Percentiles rank a stretch among this genome's conserved stretches.
Conservation (phyloP, 176 grass and related monocot species). For the Avena sativa region DNA sequence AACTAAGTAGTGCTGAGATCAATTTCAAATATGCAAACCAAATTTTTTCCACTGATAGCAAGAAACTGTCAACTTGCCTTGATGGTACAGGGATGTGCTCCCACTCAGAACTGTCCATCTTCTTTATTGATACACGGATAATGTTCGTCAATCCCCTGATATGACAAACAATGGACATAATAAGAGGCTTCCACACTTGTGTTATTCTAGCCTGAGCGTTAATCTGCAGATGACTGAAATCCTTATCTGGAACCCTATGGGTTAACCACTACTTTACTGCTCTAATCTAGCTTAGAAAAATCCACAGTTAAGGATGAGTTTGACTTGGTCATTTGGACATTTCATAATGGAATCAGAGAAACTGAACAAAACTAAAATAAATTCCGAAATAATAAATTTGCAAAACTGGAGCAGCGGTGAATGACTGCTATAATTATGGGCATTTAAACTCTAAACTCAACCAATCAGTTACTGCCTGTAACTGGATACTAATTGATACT, state of each 20-base stretch:
- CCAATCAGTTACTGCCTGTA: neutral
- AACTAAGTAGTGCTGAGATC: neutral
- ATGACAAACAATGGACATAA: slow-evolving; percentile 22
- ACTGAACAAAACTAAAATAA: neutral
- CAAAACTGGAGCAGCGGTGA: slow-evolving; percentile 30
- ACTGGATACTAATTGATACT: slow-evolving; percentile 7
- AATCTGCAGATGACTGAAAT: slow-evolving; percentile 2
- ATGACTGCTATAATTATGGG: slow-evolving; percentile 3
- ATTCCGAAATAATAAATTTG: neutral
- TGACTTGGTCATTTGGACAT: neutral
- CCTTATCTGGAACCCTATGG: neutral
- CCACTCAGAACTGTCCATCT: slow-evolving; percentile 82
- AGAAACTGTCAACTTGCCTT: slow-evolving; percentile 59
- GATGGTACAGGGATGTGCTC: slow-evolving; percentile 76
- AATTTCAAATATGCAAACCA: slow-evolving; percentile 22
- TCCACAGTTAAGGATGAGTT: slow-evolving; percentile 13
- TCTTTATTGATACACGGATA: slow-evolving; percentile 84
- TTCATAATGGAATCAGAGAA: neutral
- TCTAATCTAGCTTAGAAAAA: slow-evolving; percentile 3
- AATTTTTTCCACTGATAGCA: neutral
- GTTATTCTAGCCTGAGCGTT: slow-evolving; percentile 11
- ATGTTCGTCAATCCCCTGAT: slow-evolving; percentile 88
- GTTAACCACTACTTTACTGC: slow-evolving; percentile 16
- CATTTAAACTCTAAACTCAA: slow-evolving; percentile 28
- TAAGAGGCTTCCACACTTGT: slow-evolving; percentile 19